A percentile compares a stretch with the other conserved stretches of the same genome.
Evolutionary conservation across 805 yeast genomes (phyloP).

Genomic region (Metschnikowia cubensis): DNA sequence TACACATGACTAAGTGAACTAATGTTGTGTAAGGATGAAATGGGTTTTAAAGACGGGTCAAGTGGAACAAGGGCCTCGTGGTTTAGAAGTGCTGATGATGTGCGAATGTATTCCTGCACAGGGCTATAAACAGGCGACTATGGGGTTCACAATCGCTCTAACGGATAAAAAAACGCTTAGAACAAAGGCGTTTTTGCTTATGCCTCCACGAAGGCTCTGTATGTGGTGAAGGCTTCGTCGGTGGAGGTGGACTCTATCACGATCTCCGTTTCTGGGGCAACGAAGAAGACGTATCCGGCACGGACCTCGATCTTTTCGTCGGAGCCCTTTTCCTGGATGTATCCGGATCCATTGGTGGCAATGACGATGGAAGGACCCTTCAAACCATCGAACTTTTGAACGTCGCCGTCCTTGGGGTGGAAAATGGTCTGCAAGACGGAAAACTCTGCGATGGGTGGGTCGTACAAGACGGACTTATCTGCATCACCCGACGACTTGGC

Average conservation of each 20-base stretch:
- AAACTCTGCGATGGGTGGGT: conserved; percentile 97
- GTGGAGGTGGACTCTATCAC: conserved; percentile 51
- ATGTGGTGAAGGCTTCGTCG: conserved; percentile 59
- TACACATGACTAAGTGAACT: neutral
- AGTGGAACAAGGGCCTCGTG: too few relatives aligned
- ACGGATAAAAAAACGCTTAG: neutral
- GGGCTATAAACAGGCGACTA: neutral
- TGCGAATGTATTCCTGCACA: conserved; percentile 1
- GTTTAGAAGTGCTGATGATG: neutral
- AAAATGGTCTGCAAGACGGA: conserved; percentile 83
- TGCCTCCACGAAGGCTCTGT: conserved; percentile 90
- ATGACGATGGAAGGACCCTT: conserved; percentile 88
- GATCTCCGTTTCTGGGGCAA: conserved; percentile 71
- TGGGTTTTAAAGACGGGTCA: too few relatives aligned
- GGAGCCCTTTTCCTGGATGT: conserved; percentile 40
- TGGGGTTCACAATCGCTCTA: too few relatives aligned
- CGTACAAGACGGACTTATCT: conserved; percentile 56
- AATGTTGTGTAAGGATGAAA: neutral
- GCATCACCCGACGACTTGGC: conserved; percentile 65
- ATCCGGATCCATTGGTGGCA: conserved; percentile 78
- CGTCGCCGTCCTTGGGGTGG: conserved; percentile 41
- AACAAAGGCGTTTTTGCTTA: neutral
- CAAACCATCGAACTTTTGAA: conserved; percentile 55
- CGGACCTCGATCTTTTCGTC: conserved; percentile 40
- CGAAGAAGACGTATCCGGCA: conserved; percentile 78